Evolutionary conservation across 306 rosid species (phyloP).

Genomic region (Gleditsia sinensis): DNA sequence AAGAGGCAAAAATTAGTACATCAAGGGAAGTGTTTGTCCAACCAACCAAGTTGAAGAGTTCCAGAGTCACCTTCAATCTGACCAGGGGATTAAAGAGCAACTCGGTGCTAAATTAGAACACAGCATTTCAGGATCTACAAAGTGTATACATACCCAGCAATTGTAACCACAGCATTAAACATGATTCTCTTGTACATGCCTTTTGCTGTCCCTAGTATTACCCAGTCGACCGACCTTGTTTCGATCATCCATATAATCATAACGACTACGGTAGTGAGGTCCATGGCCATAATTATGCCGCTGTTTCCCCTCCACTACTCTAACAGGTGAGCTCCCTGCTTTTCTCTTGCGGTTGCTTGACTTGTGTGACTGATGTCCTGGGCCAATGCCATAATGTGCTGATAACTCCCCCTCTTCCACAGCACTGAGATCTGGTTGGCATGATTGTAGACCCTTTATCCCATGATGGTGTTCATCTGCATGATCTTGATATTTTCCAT

Average conservation of each 20-base stretch:
- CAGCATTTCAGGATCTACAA: slow-evolving; percentile 8
- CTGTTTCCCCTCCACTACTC: slow-evolving; percentile 58
- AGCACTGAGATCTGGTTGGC: slow-evolving; percentile 54
- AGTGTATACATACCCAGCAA: background rate
- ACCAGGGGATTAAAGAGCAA: slow-evolving; percentile 12
- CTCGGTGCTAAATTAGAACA: slow-evolving; percentile 8
- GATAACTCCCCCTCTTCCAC: slow-evolving; percentile 93
- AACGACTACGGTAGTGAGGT: slow-evolving; percentile 51
- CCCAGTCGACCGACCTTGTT: slow-evolving; percentile 50
- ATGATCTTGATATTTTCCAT: slow-evolving; percentile 60
- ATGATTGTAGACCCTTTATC: slow-evolving; percentile 35
- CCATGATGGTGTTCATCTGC: slow-evolving; percentile 57
- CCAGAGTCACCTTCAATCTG: slow-evolving; percentile 32
- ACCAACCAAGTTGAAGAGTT: slow-evolving; percentile 35
- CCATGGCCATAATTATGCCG: slow-evolving; percentile 55
- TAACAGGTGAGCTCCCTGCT: slow-evolving; percentile 68
- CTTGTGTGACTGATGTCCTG: slow-evolving; percentile 64
- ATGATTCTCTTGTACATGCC: slow-evolving; percentile 70
- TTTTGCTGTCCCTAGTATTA: slow-evolving; percentile 64
- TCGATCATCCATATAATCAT: slow-evolving; percentile 52
- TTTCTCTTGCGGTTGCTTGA: slow-evolving; percentile 74
- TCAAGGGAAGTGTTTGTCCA: slow-evolving; percentile 1
- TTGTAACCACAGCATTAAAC: slow-evolving; percentile 38
- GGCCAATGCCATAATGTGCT: slow-evolving; percentile 42
- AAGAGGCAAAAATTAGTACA: slow-evolving; percentile 23